Conservation (phyloP, 208 protist species). For the Vickermania ingenoplastis region DNA sequence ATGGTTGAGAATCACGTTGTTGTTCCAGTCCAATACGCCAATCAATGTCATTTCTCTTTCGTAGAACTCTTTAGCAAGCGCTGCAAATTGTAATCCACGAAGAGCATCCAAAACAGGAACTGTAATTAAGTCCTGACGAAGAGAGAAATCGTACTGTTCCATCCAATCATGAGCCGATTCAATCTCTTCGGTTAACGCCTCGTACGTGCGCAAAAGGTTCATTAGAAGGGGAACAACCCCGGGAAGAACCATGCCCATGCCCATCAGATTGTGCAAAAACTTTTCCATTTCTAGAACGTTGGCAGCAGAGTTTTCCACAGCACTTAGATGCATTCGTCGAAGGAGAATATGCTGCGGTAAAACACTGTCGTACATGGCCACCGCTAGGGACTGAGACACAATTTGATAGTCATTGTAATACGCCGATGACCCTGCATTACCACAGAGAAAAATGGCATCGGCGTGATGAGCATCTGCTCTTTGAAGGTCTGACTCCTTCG, state of each 20-base stretch:
- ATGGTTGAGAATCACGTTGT: slow-evolving; percentile 62
- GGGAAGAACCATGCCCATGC: slow-evolving; percentile 55
- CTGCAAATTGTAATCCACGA: slow-evolving; percentile 41
- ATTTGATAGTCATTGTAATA: slow-evolving; percentile 71
- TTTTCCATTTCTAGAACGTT: slow-evolving; percentile 65
- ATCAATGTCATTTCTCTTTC: slow-evolving; percentile 58
- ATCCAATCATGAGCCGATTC: slow-evolving; percentile 48
- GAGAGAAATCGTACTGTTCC: slow-evolving; percentile 74
- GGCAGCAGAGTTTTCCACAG: slow-evolving; percentile 50
- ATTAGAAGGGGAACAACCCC: slow-evolving; percentile 71
- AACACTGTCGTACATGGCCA: slow-evolving; percentile 48
- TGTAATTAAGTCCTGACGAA: slow-evolving; percentile 66
- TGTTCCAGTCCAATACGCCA: slow-evolving; percentile 42
- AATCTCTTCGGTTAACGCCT: slow-evolving; percentile 40
- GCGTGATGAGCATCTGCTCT: slow-evolving; percentile 48
- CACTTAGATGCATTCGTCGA: slow-evolving; percentile 41
- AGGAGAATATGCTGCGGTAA: slow-evolving; percentile 73
- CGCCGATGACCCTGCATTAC: slow-evolving; percentile 49
- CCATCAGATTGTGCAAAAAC: slow-evolving; percentile 57
- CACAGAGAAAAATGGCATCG: slow-evolving; percentile 77
- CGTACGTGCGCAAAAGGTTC: slow-evolving; percentile 76
- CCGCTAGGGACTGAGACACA: slow-evolving; percentile 55
- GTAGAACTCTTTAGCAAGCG: slow-evolving; percentile 41
- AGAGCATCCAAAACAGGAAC: slow-evolving; percentile 48
- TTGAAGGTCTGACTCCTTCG: slow-evolving; percentile 34